phyloP scores from a whole-genome alignment of 2,329 filamentous ascomycete genomes.

The Colletotrichum lindemuthianum region DNA sequence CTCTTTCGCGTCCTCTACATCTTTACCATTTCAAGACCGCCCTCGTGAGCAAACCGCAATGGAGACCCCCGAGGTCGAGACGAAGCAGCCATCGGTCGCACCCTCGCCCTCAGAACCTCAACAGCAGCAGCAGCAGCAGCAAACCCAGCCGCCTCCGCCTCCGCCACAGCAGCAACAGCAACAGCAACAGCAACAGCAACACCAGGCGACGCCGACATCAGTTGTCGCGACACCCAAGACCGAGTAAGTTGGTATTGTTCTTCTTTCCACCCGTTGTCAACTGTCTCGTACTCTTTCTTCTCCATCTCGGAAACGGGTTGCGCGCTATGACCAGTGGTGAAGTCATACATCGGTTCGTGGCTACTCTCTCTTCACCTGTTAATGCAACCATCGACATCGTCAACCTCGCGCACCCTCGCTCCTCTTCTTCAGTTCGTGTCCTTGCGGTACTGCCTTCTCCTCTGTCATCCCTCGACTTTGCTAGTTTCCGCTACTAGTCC shows the following conservation, averaged over 20 bases:
- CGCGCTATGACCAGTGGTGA: conserved; percentile 29
- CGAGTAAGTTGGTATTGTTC: conserved; percentile 19
- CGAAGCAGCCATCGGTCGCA: conserved; percentile 32
- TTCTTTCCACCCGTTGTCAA: neutral
- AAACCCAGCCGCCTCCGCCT: conserved; percentile 31
- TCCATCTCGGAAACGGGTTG: neutral
- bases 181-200: conserved; percentile 6
- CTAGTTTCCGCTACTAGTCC: neutral
- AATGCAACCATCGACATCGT: conserved; percentile 1
- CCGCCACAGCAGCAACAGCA: conserved; percentile 16
- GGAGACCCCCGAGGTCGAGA: conserved; percentile 33
- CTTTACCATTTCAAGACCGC: neutral
- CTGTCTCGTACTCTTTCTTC: neutral
- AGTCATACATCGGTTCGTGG: conserved; percentile 21
- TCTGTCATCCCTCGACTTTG: neutral
- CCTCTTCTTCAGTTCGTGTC: neutral
- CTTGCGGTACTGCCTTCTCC: too few species aligned
- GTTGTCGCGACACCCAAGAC: conserved; percentile 27
- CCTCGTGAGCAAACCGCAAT: conserved; percentile 17
- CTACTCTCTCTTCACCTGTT: neutral
- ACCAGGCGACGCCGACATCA: neutral
- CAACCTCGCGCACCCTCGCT: neutral
- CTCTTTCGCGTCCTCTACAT: too few species aligned
- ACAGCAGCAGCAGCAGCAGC: conserved; percentile 2
- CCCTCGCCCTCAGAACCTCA: conserved; percentile 32